Conservation (phyloP, 176 grass and related monocot species). For the Rhynchospora tenuis region DNA sequence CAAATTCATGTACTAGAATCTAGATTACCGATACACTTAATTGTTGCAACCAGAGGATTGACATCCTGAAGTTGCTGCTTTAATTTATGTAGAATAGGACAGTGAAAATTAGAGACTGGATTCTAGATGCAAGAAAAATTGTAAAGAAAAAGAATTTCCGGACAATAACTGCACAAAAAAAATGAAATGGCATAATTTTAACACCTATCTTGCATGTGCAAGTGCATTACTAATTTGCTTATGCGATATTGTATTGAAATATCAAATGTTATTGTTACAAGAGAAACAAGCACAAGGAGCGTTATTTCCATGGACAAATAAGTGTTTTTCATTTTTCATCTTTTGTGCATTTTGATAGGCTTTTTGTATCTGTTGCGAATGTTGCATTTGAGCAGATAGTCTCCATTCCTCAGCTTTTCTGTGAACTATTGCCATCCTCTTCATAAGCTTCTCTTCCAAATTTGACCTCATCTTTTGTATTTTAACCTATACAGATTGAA, state of each 20-base stretch:
- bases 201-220: neutral
- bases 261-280: slow-evolving; percentile 44
- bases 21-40: too few species aligned
- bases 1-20: too few species aligned
- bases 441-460: slow-evolving; percentile 96
- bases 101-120: too few species aligned
- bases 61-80: too few species aligned
- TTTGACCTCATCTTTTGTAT: slow-evolving; percentile 93
- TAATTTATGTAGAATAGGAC: too few species aligned
- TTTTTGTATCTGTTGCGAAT: slow-evolving; percentile 67
- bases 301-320: slow-evolving; percentile 26
- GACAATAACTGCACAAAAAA: neutral
- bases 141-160: too few species aligned
- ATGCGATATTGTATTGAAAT: neutral
- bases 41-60: too few species aligned
- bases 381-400: slow-evolving; percentile 49
- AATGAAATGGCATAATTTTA: neutral
- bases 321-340: slow-evolving; percentile 38
- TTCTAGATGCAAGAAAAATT: too few species aligned
- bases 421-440: slow-evolving; percentile 70
- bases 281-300: slow-evolving; percentile 74
- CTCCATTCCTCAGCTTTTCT: slow-evolving; percentile 74
- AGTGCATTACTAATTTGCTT: neutral
- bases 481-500: slow-evolving; percentile 55
- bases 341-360: slow-evolving; percentile 40